Evolutionary conservation across 1,284 basidiomycete genomes (phyloP).

Genomic region (Ganoderma boninense): DNA sequence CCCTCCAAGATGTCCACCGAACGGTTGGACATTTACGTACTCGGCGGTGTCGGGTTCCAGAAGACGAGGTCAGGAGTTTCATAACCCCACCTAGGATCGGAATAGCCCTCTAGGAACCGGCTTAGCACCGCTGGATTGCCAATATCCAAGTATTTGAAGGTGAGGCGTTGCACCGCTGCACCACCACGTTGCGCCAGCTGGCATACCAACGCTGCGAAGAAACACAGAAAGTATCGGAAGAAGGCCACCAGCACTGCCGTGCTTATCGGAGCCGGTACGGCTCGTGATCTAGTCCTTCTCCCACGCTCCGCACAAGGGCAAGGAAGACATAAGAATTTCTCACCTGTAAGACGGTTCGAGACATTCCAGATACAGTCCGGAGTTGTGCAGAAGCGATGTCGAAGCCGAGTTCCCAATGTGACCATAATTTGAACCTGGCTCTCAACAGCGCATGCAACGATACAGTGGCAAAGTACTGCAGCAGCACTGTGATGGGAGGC

Average conservation of each 20-base stretch:
- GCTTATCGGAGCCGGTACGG: neutral
- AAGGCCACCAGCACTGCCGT: neutral
- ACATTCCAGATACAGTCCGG: too few species aligned
- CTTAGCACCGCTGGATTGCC: neutral
- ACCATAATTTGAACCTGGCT: neutral
- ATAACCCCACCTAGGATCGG: neutral
- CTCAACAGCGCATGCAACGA: neutral
- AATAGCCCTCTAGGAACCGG: neutral
- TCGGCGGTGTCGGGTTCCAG: neutral
- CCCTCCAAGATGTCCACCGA: neutral
- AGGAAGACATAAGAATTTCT: neutral
- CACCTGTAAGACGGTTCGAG: neutral
- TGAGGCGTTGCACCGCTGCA: neutral
- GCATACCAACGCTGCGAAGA: neutral
- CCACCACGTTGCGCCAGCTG: neutral
- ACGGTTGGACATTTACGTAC: neutral
- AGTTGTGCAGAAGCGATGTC: neutral
- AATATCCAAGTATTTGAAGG: neutral
- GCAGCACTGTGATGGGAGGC: too few species aligned
- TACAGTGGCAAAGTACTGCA: neutral
- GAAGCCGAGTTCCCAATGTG: neutral
- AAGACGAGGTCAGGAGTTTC: neutral
- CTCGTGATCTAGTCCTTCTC: too few species aligned
- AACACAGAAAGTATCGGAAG: neutral
- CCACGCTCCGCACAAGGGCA: too few species aligned